Evolutionary conservation across 257 asterid species (phyloP).

Genomic region (Gentiana dahurica): DNA sequence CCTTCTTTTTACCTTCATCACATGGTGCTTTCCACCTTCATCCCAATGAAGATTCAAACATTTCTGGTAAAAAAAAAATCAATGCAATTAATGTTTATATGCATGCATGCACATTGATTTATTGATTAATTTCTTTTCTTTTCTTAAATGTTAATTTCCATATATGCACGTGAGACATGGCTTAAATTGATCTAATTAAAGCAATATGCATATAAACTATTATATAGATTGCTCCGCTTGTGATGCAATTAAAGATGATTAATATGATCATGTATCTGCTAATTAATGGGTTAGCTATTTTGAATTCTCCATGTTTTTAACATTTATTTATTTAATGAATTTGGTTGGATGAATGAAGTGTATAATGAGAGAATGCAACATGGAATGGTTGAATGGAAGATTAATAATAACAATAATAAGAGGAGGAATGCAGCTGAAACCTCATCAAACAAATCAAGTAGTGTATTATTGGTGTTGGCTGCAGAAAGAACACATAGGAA

Average conservation of each 20-base stretch:
- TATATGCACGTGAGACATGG: no score
- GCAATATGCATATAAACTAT: no score
- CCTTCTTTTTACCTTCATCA: conserved; percentile 3
- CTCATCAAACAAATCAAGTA: conserved; percentile 2
- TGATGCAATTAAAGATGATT: no score
- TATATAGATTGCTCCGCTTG: no score
- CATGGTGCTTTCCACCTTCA: conserved; percentile 3
- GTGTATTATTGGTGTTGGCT: conserved; percentile 17
- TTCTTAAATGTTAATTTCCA: not conserved
- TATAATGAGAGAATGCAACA: not conserved
- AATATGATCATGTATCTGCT: not conserved
- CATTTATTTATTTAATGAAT: not conserved
- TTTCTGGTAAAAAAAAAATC: conserved; percentile 8
- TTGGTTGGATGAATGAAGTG: not conserved
- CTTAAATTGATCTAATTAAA: no score
- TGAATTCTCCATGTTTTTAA: not conserved
- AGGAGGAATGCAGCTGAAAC: conserved; percentile 16
- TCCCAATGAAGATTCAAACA: not conserved
- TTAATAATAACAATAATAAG: not conserved
- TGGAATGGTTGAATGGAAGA: conserved; percentile 3
- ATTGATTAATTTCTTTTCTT: not conserved
- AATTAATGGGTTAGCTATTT: not conserved
- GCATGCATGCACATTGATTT: not conserved
- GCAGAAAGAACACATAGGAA: conserved; percentile 19
- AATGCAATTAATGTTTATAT: not conserved